Percentiles rank a stretch among this genome's conserved stretches.
These are phyloP conservation scores for Neurospora tetraspora DNA, from an alignment of 495 filamentous ascomycete species.

Conservation along the genomic window DNA sequence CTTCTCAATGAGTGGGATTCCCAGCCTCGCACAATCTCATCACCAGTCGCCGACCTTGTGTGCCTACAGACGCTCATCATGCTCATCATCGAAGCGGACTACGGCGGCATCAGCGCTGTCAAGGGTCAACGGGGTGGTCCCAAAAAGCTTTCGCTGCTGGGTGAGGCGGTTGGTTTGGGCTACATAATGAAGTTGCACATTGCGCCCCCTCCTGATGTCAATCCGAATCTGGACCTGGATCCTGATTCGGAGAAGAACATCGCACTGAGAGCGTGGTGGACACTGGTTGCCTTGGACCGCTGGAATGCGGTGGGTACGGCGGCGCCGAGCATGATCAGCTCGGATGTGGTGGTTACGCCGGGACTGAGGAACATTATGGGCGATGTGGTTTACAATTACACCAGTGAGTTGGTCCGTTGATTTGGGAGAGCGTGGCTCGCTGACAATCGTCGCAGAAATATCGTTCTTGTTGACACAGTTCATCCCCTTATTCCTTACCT, in stretches of 20 bases:
- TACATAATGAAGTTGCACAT: slow-evolving; percentile 47
- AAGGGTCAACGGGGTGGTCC: slow-evolving; percentile 23
- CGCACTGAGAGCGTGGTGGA: slow-evolving; percentile 63
- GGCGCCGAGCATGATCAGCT: slow-evolving; percentile 45
- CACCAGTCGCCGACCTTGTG: slow-evolving; percentile 43
- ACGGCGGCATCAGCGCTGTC: slow-evolving; percentile 25
- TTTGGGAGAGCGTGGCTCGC: neutral
- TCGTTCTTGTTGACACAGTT: slow-evolving; percentile 28
- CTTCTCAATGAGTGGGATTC: slow-evolving; percentile 46
- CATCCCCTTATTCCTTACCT: slow-evolving; percentile 13
- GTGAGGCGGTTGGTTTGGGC: slow-evolving; percentile 48
- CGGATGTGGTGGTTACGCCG: slow-evolving; percentile 49
- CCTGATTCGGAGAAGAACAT: slow-evolving; percentile 62
- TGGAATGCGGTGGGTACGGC: slow-evolving; percentile 65
- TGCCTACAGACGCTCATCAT: slow-evolving; percentile 55
- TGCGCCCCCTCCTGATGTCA: slow-evolving; percentile 16
- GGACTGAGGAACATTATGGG: slow-evolving; percentile 60
- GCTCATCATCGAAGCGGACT: slow-evolving; percentile 49
- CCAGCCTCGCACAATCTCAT: slow-evolving; percentile 20
- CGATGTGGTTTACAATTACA: slow-evolving; percentile 51
- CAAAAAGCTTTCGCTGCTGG: slow-evolving; percentile 35
- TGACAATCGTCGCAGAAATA: slow-evolving; percentile 22
- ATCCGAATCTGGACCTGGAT: slow-evolving; percentile 33
- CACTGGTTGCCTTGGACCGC: slow-evolving; percentile 60
- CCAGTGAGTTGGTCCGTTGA: slow-evolving; percentile 47